Evolutionary conservation across 768 basidiomycete species (phyloP).

Genomic region (Leccinum sublutescens): DNA sequence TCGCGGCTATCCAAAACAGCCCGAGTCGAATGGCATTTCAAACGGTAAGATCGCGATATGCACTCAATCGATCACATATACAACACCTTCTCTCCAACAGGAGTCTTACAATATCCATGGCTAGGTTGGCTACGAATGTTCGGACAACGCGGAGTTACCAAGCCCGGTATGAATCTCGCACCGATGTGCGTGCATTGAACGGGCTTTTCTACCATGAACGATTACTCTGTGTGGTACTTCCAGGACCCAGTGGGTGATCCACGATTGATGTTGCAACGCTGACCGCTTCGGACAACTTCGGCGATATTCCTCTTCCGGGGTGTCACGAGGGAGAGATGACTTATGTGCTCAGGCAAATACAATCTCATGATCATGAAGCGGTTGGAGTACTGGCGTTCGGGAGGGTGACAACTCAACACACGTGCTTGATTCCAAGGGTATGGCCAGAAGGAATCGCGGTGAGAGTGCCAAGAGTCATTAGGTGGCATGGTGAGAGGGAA

Average conservation of each 20-base stretch:
- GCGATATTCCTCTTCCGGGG: not conserved
- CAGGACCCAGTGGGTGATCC: not conserved
- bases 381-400: not conserved
- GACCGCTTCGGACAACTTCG: not conserved
- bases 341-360: not conserved
- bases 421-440: not conserved
- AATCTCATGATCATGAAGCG: not conserved
- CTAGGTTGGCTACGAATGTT: not conserved
- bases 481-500: not conserved
- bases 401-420: not conserved
- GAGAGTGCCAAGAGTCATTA: too few species aligned
- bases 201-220: not conserved
- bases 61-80: not conserved
- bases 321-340: not conserved
- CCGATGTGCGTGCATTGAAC: not conserved
- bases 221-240: not conserved
- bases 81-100: not conserved
- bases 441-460: not conserved
- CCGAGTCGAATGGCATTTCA: not conserved
- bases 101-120: not conserved
- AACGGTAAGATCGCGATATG: not conserved
- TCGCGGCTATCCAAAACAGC: conserved; percentile 5
- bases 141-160: not conserved
- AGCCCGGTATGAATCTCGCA: not conserved
- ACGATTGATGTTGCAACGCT: not conserved